Evolutionary conservation across 2,329 filamentous ascomycete species (phyloP).

Genomic region (Phialophora tarda): DNA sequence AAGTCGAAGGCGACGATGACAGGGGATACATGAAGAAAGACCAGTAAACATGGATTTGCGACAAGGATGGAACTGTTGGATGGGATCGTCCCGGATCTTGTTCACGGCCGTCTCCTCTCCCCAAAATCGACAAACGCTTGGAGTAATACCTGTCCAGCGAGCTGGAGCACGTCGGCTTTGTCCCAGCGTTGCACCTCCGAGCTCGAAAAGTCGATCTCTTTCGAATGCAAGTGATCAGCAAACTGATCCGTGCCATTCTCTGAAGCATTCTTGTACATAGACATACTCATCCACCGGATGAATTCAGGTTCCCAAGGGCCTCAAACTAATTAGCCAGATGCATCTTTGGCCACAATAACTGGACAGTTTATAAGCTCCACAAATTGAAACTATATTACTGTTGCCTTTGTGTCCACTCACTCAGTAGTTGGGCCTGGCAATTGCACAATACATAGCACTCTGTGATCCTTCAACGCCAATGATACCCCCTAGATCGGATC

Average conservation of each 20-base stretch:
- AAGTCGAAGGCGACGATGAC: conserved; percentile 68
- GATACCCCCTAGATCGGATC: neutral
- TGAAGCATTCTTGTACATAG: neutral
- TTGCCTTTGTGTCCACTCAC: neutral
- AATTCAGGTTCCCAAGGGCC: neutral
- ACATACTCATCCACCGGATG: neutral
- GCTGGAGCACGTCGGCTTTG: neutral
- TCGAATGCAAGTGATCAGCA: neutral
- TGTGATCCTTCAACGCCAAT: too few species aligned
- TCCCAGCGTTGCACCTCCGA: neutral
- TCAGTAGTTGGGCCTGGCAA: neutral
- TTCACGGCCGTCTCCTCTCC: neutral
- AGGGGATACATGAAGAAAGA: conserved; percentile 46
- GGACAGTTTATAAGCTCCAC: neutral
- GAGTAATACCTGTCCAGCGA: neutral
- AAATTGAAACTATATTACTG: neutral
- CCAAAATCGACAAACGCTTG: neutral
- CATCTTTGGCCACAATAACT: neutral
- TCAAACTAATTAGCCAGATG: neutral
- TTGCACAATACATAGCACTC: neutral
- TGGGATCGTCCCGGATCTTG: neutral
- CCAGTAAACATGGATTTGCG: conserved; percentile 16
- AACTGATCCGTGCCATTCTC: neutral
- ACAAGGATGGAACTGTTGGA: neutral
- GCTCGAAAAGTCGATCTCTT: neutral